Percentiles rank a stretch among this genome's conserved stretches.
Evolutionary conservation across 345 rosid species (phyloP).

Genomic region (Mangifera indica): DNA sequence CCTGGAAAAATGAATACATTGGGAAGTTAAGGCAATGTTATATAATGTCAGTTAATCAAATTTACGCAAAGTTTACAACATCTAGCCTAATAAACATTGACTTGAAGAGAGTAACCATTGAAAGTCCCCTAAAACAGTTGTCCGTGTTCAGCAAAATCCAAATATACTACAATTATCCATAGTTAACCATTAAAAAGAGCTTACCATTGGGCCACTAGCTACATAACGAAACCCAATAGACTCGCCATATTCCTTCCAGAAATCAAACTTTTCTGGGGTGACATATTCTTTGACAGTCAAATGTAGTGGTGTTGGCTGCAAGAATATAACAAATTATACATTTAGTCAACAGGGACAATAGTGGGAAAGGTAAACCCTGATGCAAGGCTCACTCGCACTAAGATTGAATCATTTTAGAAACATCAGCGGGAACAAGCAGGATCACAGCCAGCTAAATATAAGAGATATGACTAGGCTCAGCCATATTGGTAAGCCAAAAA

Average conservation of each 20-base stretch:
- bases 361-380: neutral
- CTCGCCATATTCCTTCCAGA: conserved; percentile 96
- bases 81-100: neutral
- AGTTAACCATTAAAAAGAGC: no score
- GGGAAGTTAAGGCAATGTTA: no score
- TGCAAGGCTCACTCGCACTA: neutral
- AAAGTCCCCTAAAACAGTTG: no score
- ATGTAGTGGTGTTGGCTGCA: conserved; percentile 96
- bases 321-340: neutral
- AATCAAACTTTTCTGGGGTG: conserved; percentile 86
- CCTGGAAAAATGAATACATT: conserved; percentile 45
- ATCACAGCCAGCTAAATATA: neutral
- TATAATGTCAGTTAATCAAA: no score
- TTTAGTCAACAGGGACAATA: neutral
- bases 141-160: neutral
- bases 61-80: neutral
- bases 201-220: conserved; percentile 98
- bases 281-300: conserved; percentile 95
- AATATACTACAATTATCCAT: neutral
- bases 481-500: neutral
- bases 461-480: neutral
- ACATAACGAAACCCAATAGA: conserved; percentile 92
- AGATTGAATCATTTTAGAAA: conserved; percentile 9
- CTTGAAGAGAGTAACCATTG: no score
- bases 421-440: neutral